These are phyloP conservation scores for Penicillium sp. DNA, from an alignment of 2,329 filamentous ascomycete species.

Conservation along the genomic window DNA sequence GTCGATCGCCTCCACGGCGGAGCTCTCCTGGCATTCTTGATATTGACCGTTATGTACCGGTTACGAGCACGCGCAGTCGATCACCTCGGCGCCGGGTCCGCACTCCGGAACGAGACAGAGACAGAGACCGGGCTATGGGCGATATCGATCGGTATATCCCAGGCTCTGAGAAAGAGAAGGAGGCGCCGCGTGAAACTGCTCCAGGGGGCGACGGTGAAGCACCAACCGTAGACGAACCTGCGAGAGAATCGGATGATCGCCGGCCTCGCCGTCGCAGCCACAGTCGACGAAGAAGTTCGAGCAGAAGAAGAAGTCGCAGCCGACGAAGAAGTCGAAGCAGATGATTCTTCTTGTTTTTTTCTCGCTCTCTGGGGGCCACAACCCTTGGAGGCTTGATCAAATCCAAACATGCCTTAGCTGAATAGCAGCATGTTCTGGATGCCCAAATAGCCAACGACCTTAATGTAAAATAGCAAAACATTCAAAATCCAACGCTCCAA, in stretches of 20 bases:
- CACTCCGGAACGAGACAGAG: conserved; percentile 32
- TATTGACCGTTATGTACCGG: conserved; percentile 41
- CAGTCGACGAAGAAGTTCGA: conserved; percentile 16
- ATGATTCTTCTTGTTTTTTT: conserved; percentile 5
- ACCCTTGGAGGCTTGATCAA: too few species aligned
- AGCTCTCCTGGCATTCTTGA: conserved; percentile 31
- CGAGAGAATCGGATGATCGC: conserved; percentile 21
- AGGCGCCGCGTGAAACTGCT: conserved; percentile 18
- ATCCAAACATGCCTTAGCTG: too few species aligned
- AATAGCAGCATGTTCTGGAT: too few species aligned
- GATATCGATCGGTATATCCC: conserved; percentile 45
- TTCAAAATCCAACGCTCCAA: too few species aligned
- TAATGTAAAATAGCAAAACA: too few species aligned
- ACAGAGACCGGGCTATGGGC: conserved; percentile 14
- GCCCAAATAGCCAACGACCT: too few species aligned
- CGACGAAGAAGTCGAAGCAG: conserved; percentile 17
- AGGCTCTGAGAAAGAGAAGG: conserved; percentile 27
- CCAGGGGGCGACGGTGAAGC: conserved; percentile 10
- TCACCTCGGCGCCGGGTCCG: conserved; percentile 37
- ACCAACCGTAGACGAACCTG: conserved; percentile 4
- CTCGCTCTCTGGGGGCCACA: too few species aligned
- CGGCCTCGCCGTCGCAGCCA: conserved; percentile 11
- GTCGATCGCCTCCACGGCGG: conserved; percentile 24
- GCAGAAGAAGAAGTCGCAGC: conserved; percentile 15
- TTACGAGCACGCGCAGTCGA: conserved; percentile 36